phyloP scores from a whole-genome alignment of 176 grass and related monocot species.

The barley (Hordeum vulgare) region MorexV3_pseudomolecules_assembly NC_058523.1:461939471-461939970 shows the following conservation, averaged over 20 bases:
- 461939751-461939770: constrained; percentile 66
- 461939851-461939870: constrained; percentile 93
- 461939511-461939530: not conserved
- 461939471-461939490: constrained; percentile 54
- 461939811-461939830: constrained; percentile 94
- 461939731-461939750: not conserved
- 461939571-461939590: constrained; percentile 52
- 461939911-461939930: constrained; percentile 53
- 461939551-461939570: not conserved
- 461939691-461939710: not conserved
- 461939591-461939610: constrained; percentile 91
- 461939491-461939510: constrained; percentile 59
- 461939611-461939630: constrained; percentile 53
- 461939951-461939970: not conserved
- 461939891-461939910: constrained; percentile 84
- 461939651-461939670: constrained; percentile 74
- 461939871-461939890: constrained; percentile 95
- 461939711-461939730: not conserved
- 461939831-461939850: constrained; percentile 90
- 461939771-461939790: constrained; percentile 83
- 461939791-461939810: constrained; percentile 95
- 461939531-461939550: constrained; percentile 10
- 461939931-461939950: not conserved
- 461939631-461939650: constrained; percentile 57
- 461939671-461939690: constrained; percentile 76